Evolutionary conservation across 768 basidiomycete genomes (phyloP).

Genomic region (Rhizopogon salebrosus): DNA sequence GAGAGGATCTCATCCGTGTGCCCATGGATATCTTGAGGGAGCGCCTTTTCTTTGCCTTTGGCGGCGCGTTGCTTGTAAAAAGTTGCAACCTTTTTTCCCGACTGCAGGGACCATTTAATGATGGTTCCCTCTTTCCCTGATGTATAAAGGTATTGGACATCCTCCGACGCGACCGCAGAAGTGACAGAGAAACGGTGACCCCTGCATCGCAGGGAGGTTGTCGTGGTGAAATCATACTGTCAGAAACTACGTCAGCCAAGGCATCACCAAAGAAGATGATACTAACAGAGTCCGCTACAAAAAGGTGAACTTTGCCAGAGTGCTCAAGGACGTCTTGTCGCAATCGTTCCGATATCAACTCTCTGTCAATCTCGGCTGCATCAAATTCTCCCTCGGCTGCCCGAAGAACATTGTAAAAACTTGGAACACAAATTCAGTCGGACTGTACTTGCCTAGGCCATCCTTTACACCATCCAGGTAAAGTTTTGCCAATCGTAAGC

Average conservation of each 20-base stretch:
- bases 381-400: conserved; percentile 87
- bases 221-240: conserved; percentile 51
- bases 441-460: conserved; percentile 46
- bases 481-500: conserved; percentile 83
- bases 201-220: conserved; percentile 51
- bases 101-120: conserved; percentile 74
- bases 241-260: background rate
- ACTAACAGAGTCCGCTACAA: conserved; percentile 69
- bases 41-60: conserved; percentile 57
- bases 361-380: conserved; percentile 92
- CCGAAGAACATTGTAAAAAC: background rate
- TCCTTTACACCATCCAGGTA: conserved; percentile 85
- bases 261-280: background rate
- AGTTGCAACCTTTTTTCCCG: conserved; percentile 52
- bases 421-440: background rate
- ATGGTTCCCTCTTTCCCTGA: conserved; percentile 90
- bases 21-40: conserved; percentile 48
- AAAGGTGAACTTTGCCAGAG: conserved; percentile 81
- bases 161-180: conserved; percentile 70
- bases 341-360: conserved; percentile 83
- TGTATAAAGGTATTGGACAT: conserved; percentile 75
- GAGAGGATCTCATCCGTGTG: conserved; percentile 85
- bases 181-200: conserved; percentile 81
- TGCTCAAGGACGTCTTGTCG: conserved; percentile 91
- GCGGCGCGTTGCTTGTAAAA: conserved; percentile 57